Conservation (phyloP, 2,329 filamentous ascomycete species). For the Coniella vitis region DNA sequence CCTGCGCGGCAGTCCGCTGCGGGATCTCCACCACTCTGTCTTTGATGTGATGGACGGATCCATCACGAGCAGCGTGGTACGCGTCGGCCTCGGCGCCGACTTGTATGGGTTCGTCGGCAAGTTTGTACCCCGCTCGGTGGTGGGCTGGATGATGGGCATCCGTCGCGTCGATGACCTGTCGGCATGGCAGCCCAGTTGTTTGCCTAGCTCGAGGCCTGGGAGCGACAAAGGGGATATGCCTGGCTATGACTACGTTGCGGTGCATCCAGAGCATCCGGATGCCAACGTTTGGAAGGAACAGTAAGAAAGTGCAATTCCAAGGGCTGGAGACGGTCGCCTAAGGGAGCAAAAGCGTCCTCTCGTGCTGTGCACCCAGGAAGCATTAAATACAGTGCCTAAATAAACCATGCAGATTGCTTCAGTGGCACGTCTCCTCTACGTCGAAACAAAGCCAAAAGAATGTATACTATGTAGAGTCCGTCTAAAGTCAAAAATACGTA, state of each 20-base stretch:
- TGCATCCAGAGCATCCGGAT: slow-evolving; percentile 38
- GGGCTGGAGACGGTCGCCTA: not conserved
- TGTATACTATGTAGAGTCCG: too few relatives aligned
- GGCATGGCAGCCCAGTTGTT: slow-evolving; percentile 39
- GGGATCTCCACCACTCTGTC: slow-evolving; percentile 77
- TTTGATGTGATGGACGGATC: slow-evolving; percentile 78
- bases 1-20: slow-evolving; percentile 62
- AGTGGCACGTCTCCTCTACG: too few relatives aligned
- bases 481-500: too few relatives aligned
- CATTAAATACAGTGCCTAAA: too few relatives aligned
- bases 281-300: slow-evolving; percentile 42
- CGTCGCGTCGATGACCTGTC: slow-evolving; percentile 52
- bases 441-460: too few relatives aligned
- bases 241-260: slow-evolving; percentile 43
- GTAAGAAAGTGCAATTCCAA: slow-evolving; percentile 5
- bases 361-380: too few relatives aligned
- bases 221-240: slow-evolving; percentile 23
- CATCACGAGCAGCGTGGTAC: slow-evolving; percentile 55
- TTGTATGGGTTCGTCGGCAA: slow-evolving; percentile 80
- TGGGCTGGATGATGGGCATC: slow-evolving; percentile 92
- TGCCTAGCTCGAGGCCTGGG: slow-evolving; percentile 22
- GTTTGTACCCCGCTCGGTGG: slow-evolving; percentile 68
- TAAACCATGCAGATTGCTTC: too few relatives aligned
- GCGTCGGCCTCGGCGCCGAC: slow-evolving; percentile 77
- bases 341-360: too few relatives aligned